phyloP scores from a whole-genome alignment of 225 moss, liverwort and hornwort species.

The Pseudisothecium myosuroides region DNA sequence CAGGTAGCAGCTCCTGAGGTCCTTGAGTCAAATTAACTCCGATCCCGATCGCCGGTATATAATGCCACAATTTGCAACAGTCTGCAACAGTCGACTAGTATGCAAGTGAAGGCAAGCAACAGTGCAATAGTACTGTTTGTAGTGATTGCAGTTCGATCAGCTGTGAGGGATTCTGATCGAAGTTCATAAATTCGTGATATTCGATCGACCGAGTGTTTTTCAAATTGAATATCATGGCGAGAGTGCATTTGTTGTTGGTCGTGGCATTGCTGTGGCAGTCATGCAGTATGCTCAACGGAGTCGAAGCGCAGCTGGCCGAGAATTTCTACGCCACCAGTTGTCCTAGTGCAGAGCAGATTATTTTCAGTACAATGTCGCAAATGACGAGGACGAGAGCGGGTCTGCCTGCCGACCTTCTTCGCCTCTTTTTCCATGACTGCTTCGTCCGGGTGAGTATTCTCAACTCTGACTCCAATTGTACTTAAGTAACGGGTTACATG shows the following conservation, averaged over 20 bases:
- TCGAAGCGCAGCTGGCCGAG: background rate
- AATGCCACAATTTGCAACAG: background rate
- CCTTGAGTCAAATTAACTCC: background rate
- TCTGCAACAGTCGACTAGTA: background rate
- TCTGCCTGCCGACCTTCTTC: background rate
- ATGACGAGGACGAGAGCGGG: background rate
- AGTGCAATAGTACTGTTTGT: background rate
- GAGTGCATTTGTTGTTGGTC: background rate
- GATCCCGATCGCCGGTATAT: no score
- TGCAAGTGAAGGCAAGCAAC: background rate
- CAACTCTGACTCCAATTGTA: background rate
- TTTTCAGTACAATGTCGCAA: background rate
- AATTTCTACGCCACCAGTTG: background rate
- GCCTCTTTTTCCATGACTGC: background rate
- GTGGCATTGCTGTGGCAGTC: background rate
- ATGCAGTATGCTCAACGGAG: background rate
- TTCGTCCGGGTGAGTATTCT: background rate
- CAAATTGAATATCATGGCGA: background rate
- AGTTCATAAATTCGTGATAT: background rate
- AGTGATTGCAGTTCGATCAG: background rate
- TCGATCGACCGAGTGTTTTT: background rate
- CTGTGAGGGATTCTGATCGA: background rate
- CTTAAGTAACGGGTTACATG: no score
- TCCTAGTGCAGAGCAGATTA: background rate
- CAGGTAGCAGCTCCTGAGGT: background rate